These are phyloP conservation scores for Metarhizium rileyi DNA, from an alignment of 2,329 filamentous ascomycete species.

Conservation along the genomic window DNA sequence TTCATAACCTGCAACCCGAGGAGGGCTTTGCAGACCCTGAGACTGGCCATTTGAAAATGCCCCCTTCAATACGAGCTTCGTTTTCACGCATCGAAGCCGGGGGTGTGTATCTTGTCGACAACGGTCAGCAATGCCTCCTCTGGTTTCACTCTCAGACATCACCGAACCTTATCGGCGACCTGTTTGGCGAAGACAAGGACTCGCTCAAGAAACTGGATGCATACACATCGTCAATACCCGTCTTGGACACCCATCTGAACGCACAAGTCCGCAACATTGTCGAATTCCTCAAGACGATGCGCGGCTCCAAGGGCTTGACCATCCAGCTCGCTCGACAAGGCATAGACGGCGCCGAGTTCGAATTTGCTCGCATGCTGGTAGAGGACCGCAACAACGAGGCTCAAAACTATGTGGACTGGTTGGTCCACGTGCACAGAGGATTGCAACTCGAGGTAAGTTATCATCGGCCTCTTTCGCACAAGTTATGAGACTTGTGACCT, in stretches of 20 bases:
- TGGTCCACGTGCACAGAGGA: constrained; percentile 87
- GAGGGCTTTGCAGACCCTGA: constrained; percentile 87
- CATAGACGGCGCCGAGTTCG: constrained; percentile 88
- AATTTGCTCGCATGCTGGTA: constrained; percentile 83
- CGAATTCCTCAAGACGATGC: constrained; percentile 69
- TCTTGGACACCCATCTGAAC: constrained; percentile 85
- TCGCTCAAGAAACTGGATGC: constrained; percentile 70
- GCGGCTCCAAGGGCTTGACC: constrained; percentile 79
- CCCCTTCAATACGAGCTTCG: constrained; percentile 67
- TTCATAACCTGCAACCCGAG: constrained; percentile 79
- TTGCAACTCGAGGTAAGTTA: constrained; percentile 75
- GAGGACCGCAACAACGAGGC: constrained; percentile 97
- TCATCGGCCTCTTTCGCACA: constrained; percentile 1
- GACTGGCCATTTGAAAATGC: constrained; percentile 79
- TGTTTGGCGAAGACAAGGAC: constrained; percentile 69
- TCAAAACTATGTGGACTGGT: constrained; percentile 96
- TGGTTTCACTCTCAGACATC: constrained; percentile 93
- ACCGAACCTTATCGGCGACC: constrained; percentile 79
- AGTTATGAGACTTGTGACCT: neutral
- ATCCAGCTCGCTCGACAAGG: constrained; percentile 88
- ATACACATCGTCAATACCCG: constrained; percentile 67
- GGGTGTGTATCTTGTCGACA: constrained; percentile 89
- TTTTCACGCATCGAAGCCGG: constrained; percentile 87
- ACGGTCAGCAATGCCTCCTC: constrained; percentile 81
- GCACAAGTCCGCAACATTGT: constrained; percentile 91